Percentiles rank a stretch among this genome's conserved stretches.
phyloP scores from a whole-genome alignment of 2,329 filamentous ascomycete genomes.

The Fusarium verticillioides region DNA sequence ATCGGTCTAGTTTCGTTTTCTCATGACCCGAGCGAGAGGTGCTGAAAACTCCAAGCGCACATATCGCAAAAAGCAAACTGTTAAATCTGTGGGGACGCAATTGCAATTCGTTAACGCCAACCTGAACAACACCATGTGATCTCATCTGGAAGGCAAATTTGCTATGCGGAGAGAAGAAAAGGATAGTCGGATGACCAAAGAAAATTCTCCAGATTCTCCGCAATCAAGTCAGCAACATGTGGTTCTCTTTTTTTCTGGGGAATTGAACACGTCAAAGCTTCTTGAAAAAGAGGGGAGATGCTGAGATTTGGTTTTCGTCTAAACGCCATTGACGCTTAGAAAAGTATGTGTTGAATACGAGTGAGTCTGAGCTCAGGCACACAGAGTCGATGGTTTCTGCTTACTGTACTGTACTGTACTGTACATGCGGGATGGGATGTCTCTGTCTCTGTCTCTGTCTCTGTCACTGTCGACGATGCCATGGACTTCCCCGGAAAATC shows the following conservation, averaged over 20 bases:
- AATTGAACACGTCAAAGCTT: slow-evolving; percentile 19
- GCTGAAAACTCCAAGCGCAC: slow-evolving; percentile 22
- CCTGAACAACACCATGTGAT: slow-evolving; percentile 19
- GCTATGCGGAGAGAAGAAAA: background rate
- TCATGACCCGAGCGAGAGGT: slow-evolving; percentile 10
- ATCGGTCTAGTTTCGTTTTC: slow-evolving; percentile 27
- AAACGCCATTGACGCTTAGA: slow-evolving; percentile 41
- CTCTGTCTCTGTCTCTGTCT: background rate
- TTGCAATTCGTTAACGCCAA: background rate
- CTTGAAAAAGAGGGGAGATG: background rate
- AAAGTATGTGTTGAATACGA: background rate
- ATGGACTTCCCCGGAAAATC: slow-evolving; percentile 36
- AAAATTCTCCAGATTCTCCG: slow-evolving; percentile 28
- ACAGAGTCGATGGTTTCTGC: background rate
- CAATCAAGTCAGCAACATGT: slow-evolving; percentile 18
- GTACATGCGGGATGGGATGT: background rate
- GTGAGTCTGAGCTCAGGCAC: slow-evolving; percentile 22
- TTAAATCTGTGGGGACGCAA: background rate
- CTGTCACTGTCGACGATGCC: background rate
- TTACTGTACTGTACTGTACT: background rate
- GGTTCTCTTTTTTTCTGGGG: slow-evolving; percentile 10
- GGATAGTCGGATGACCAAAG: slow-evolving; percentile 10
- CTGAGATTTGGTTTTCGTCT: slow-evolving; percentile 17
- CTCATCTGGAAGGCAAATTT: slow-evolving; percentile 4
- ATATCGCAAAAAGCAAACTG: slow-evolving; percentile 29